phyloP scores from a whole-genome alignment of 805 yeast genomes.

The Schizosaccharomyces japonicus region DNA sequence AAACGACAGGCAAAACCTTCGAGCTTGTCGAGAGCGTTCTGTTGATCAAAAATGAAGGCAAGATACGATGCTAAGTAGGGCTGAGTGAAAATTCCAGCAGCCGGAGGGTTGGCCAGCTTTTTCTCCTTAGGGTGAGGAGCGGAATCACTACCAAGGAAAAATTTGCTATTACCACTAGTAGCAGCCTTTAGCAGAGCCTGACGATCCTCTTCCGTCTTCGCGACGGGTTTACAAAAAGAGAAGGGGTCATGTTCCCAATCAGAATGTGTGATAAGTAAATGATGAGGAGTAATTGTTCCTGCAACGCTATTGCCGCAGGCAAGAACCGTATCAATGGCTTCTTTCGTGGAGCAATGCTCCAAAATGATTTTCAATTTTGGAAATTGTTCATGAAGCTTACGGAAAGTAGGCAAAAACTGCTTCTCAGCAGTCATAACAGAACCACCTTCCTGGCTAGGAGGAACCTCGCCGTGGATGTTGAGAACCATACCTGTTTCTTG shows the following conservation, averaged over 20 bases:
- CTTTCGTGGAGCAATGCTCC: conserved; percentile 86
- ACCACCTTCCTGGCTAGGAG: conserved; percentile 43
- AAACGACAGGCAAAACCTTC: conserved; percentile 50
- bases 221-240: conserved; percentile 93
- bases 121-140: conserved; percentile 84
- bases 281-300: conserved; percentile 92
- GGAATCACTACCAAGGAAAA: conserved; percentile 91
- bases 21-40: conserved; percentile 38
- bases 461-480: conserved; percentile 90
- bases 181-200: conserved; percentile 70
- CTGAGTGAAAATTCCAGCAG: conserved; percentile 97
- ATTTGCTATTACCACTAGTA: conserved; percentile 70
- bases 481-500: conserved; percentile 52
- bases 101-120: conserved; percentile 22
- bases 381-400: conserved; percentile 53
- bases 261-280: conserved; percentile 66
- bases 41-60: conserved; percentile 61
- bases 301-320: conserved; percentile 55
- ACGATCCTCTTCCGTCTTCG: conserved; percentile 70
- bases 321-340: conserved; percentile 58
- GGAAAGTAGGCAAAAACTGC: conserved; percentile 68
- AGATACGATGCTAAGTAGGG: conserved; percentile 56
- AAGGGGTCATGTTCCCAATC: conserved; percentile 92
- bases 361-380: conserved; percentile 68
- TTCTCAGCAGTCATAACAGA: conserved; percentile 89